Evolutionary conservation across 306 rosid genomes (phyloP).

Genomic region (Rosa persica): DNA sequence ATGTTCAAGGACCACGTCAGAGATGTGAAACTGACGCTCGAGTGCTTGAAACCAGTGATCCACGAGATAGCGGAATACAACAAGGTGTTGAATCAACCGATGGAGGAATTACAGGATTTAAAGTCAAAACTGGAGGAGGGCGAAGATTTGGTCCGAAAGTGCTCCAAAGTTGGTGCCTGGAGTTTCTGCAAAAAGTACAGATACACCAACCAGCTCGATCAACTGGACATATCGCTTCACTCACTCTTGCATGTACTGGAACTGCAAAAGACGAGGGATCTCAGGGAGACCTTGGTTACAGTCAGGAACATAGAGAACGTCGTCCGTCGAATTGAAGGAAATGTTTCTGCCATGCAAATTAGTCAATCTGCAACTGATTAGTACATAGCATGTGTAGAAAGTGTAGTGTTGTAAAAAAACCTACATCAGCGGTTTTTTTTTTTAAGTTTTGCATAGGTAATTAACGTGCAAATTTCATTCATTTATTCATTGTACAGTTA

Average conservation of each 20-base stretch:
- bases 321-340: slow-evolving; percentile 1
- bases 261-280: background rate
- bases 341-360: background rate
- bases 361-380: background rate
- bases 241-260: background rate
- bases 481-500: background rate
- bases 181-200: background rate
- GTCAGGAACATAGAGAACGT: background rate
- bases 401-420: background rate
- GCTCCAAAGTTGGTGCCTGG: background rate
- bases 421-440: background rate
- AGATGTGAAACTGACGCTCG: background rate
- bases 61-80: slow-evolving; percentile 1
- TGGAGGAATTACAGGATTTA: background rate
- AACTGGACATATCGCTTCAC: slow-evolving; percentile 1
- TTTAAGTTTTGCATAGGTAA: background rate
- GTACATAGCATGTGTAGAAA: background rate
- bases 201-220: background rate
- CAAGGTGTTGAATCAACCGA: background rate
- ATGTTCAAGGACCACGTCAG: slow-evolving; percentile 2
- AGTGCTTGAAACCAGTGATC: slow-evolving; percentile 1
- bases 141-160: background rate
- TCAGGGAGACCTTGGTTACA: background rate
- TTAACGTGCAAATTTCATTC: background rate
- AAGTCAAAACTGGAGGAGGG: background rate